A percentile compares a stretch with the other conserved stretches of the same genome.
Conservation (phyloP, 2,329 filamentous ascomycete genomes). For the Aquanectria penicillioides region DNA sequence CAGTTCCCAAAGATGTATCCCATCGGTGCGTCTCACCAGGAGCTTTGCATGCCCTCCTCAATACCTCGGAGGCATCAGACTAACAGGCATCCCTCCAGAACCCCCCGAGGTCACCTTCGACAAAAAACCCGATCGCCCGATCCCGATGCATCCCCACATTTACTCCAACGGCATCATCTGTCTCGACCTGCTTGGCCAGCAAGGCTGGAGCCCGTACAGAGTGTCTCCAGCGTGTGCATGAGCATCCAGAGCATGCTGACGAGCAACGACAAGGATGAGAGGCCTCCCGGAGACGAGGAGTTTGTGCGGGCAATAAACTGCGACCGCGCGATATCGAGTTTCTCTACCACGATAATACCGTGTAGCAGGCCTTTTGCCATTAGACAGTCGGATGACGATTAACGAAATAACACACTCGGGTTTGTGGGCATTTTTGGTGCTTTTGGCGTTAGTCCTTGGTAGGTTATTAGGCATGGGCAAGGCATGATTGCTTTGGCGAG, state of each 20-base stretch:
- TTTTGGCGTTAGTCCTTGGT: slow-evolving; percentile 21
- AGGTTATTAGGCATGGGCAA: slow-evolving; percentile 8
- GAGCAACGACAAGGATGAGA: slow-evolving; percentile 90
- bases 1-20: slow-evolving; percentile 86
- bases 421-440: slow-evolving; percentile 7
- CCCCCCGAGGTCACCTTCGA: slow-evolving; percentile 95
- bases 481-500: slow-evolving; percentile 16
- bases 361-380: slow-evolving; percentile 55
- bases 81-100: slow-evolving; percentile 63
- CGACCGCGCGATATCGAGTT: slow-evolving; percentile 92
- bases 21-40: slow-evolving; percentile 72
- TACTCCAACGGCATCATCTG: slow-evolving; percentile 99
- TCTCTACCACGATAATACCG: slow-evolving; percentile 89
- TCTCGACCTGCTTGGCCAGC: slow-evolving; percentile 86
- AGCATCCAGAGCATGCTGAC: slow-evolving; percentile 98
- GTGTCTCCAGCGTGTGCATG: slow-evolving; percentile 96
- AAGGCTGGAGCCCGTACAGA: slow-evolving; percentile 97
- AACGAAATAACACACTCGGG: background rate
- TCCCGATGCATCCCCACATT: slow-evolving; percentile 96
- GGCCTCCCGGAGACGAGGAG: slow-evolving; percentile 88
- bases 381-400: background rate
- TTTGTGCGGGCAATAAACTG: slow-evolving; percentile 84
- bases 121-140: slow-evolving; percentile 69
- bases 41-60: background rate
- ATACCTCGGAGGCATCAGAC: background rate